Base-by-base conservation (phyloP, 257 asterid species). In the Solanum lignicaule region DNA sequence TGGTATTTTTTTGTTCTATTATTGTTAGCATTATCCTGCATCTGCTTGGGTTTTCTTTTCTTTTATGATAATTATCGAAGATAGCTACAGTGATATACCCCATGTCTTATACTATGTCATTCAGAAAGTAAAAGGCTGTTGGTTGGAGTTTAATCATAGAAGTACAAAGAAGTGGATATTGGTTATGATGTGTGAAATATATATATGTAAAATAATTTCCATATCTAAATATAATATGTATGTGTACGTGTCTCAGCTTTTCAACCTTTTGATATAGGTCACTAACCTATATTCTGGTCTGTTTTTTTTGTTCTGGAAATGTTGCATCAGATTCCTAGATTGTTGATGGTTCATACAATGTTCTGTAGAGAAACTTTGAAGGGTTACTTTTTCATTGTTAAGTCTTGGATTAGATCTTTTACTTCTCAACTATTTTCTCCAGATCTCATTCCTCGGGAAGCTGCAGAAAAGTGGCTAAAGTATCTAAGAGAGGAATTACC, bases 361-460 rank as follows among this genome's bases (percentile, higher is more conserved):
- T 7, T 3, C 31, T 3, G 20, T 31, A 48, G 69, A 81, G 85
- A 48, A 48, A 10, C 43, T 46, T 48, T 2, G 29, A 48, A 46
- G 27, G 69, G 86, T 27, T 31, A 20, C 21, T 82, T 82, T 82
- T 82, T 18, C 69, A 20, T 48, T 38, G 68, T 48, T 31, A 48
- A 29, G 31, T 29, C 66, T 82, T 82, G 69, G 20, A 82, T 48
- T 20, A 32, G 29, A 9, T 48, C 35, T 16, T 20, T 48, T 82
- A 82, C 69, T 31, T 82, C 15, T 48, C 13, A 18, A 82, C 18
- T 48, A 31, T 31, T 48, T 55, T 21, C 87, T 60, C 32, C 94
- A 97, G 99, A 97, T 93, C 98, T 97, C 85, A 95, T 97, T 68
- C 99, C 99, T 5, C 94, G 95, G 85, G 99, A 97, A 92, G 91